Base-by-base conservation (phyloP, 805 yeast genomes). In the Wickerhamomyces xylosicus region DNA sequence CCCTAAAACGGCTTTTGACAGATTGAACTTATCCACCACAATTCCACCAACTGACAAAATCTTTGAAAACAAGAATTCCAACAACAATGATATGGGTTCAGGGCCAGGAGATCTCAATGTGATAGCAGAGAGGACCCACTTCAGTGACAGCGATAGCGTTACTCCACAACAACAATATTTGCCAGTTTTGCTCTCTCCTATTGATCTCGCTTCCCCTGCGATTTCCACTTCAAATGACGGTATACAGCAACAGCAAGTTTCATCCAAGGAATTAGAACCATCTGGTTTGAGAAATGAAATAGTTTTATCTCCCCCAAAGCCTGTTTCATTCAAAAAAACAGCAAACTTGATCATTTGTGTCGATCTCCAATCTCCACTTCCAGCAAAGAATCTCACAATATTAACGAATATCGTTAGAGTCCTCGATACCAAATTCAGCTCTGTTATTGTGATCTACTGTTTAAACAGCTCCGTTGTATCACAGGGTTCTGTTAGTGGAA, bases 21-120 rank as follows among this genome's bases (percentile, higher is more conserved):
- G 56, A 4, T 31, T 37, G 7, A 52, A 48, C 35, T 43, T 64
- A 19, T 57, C 64, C 3, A 58, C 63, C 2, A 57, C 63, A 1
- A 37, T 62, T 22, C 49, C 52, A n/a, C 38, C 37, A n/a, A 37
- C 41, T 28, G 36, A 33, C 6, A 20, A 20, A 8, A 21, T 19
- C 13, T 37, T 29, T 10, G 29, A 31, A 13, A 5, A 17, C n/a
- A n/a, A n/a, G n/a, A n/a, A 21, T 21, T 7, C 9, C 25, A 21
- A 21, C 16, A 20, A 18, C 13, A 19, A 27, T 15, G n/a, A 11
- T 5, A 18, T n/a, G 8, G 14, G 14, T 27, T 18, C 36, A 32
- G 22, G 27, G 15, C 8, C 28, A 13, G 18, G 15, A 4, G 17
- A 8, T 27, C 10, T 27, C 19, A 34, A 13, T 21, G 16, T 22